Conservation (phyloP, 169 alveolate genomes). For the Toxoplasma gondii region DNA sequence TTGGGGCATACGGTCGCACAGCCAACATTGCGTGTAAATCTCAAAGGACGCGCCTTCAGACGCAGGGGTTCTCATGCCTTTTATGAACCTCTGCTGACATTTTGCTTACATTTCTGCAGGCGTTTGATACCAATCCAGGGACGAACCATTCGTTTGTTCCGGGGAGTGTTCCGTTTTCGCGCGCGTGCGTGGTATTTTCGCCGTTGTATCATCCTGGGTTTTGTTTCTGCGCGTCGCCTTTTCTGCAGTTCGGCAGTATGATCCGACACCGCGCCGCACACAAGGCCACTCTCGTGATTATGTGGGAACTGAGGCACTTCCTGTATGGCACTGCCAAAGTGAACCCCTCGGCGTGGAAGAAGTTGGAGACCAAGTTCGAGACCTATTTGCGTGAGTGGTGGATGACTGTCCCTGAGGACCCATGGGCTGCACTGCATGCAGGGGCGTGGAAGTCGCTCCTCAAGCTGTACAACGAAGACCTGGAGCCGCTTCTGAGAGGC, state of each 20-base stretch:
- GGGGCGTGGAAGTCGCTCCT: slow-evolving; percentile 53
- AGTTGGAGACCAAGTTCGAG: neutral
- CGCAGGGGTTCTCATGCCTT: too few relatives aligned
- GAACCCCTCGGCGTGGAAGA: neutral
- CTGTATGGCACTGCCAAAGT: neutral
- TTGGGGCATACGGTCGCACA: too few relatives aligned
- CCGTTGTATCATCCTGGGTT: neutral
- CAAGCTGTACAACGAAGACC: neutral
- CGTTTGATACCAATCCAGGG: too few relatives aligned
- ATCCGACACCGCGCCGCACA: neutral
- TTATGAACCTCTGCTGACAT: too few relatives aligned
- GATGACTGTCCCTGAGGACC: slow-evolving; percentile 38
- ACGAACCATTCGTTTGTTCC: too few relatives aligned
- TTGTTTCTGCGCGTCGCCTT: neutral
- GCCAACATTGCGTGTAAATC: too few relatives aligned
- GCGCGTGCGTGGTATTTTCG: neutral
- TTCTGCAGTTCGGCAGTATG: neutral
- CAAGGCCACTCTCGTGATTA: neutral
- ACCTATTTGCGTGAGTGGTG: slow-evolving; percentile 30
- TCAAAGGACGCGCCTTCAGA: too few relatives aligned
- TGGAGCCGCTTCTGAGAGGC: slow-evolving; percentile 53
- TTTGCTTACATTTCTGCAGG: too few relatives aligned
- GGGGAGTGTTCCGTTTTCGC: neutral
- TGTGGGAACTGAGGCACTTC: neutral
- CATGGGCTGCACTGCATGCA: slow-evolving; percentile 14